Evolutionary conservation across 441 rosid genomes (phyloP).

Genomic region (Cnidoscolus chayamansa): DNA sequence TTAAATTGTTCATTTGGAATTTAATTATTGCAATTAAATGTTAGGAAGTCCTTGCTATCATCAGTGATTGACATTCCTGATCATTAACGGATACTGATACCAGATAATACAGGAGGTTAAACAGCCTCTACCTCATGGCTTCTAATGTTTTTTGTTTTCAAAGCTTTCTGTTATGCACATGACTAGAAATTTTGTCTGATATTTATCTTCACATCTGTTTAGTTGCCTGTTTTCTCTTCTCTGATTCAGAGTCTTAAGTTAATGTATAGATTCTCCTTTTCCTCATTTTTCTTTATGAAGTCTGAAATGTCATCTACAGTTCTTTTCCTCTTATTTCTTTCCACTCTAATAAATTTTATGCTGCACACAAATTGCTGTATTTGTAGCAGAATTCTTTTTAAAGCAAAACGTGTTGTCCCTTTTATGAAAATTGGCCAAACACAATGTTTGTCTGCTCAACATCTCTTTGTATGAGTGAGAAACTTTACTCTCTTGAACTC

Average conservation of each 20-base stretch:
- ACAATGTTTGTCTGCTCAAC: not conserved
- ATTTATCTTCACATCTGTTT: not conserved
- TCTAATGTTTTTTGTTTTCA: not conserved
- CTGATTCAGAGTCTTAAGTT: not conserved
- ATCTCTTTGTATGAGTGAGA: not conserved
- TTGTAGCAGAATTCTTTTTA: not conserved
- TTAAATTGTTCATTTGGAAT: slow-evolving; percentile 4
- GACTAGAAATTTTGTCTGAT: not conserved
- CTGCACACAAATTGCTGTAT: not conserved
- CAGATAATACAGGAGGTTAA: not conserved
- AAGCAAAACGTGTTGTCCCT: not conserved
- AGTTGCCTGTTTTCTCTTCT: not conserved
- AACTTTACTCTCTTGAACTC: not conserved
- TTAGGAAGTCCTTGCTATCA: not conserved
- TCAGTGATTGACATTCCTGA: not conserved
- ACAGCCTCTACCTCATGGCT: not conserved
- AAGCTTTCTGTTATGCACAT: not conserved
- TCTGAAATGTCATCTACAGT: not conserved
- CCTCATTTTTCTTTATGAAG: not conserved
- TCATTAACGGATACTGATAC: not conserved
- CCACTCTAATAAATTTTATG: not conserved
- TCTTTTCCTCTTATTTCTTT: not conserved
- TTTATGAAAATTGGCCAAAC: not conserved
- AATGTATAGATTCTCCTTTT: not conserved
- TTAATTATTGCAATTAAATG: not conserved